Percentiles rank a stretch among this genome's conserved stretches.
These are phyloP conservation scores for Zygosaccharomyces sapae DNA, from an alignment of 1,139 yeast genomes.

Conservation along the genomic window DNA sequence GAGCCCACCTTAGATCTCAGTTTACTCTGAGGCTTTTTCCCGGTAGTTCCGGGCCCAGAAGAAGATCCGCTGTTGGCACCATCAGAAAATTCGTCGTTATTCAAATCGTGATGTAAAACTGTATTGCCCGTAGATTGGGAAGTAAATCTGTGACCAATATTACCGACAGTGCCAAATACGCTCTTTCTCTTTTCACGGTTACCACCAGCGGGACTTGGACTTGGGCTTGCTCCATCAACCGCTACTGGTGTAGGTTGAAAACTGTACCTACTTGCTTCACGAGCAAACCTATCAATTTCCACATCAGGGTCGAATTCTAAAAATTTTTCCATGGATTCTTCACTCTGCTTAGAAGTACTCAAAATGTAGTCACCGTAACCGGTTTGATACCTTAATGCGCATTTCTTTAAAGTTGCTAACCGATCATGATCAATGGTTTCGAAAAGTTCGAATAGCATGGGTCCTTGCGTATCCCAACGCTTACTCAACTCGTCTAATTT, in stretches of 20 bases:
- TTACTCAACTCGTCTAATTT: conserved; percentile 17
- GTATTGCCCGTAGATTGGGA: conserved; percentile 12
- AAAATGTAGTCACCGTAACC: conserved; percentile 48
- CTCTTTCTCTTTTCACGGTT: conserved; percentile 12
- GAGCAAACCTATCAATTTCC: conserved; percentile 55
- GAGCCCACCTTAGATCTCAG: conserved; percentile 81
- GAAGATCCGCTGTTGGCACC: conserved; percentile 23
- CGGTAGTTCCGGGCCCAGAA: conserved; percentile 6
- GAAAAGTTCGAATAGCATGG: conserved; percentile 69
- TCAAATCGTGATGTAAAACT: conserved; percentile 25
- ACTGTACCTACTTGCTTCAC: conserved; percentile 37
- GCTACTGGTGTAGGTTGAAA: conserved; percentile 17
- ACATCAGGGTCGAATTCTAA: conserved; percentile 56
- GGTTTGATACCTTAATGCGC: conserved; percentile 67
- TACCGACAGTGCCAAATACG: conserved; percentile 8
- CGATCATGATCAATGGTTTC: conserved; percentile 70
- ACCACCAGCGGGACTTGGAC: conserved; percentile 2
- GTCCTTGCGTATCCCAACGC: conserved; percentile 73
- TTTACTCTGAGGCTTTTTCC: conserved; percentile 37
- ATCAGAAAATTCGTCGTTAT: conserved; percentile 32
- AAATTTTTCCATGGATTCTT: conserved; percentile 61
- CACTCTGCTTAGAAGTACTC: conserved; percentile 51
- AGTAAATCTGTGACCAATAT: conserved; percentile 14
- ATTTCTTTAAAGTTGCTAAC: conserved; percentile 61
- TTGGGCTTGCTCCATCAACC: conserved; percentile 11